Evolutionary conservation across 768 basidiomycete species (phyloP).

Genomic region (Boletales sp.): DNA sequence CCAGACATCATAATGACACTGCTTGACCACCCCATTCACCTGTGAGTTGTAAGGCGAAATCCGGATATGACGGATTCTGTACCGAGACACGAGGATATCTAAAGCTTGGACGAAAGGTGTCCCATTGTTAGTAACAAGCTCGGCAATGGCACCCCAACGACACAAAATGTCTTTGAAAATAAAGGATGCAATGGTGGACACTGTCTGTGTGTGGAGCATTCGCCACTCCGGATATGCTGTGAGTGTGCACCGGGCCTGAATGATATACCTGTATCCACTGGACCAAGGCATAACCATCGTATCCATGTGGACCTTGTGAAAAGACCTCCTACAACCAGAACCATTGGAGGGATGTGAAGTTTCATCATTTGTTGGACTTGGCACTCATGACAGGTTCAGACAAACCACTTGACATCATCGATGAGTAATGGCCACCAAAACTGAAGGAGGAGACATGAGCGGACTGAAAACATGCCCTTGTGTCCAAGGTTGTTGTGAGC

Average conservation of each 20-base stretch:
- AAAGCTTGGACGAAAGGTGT: constrained; percentile 26
- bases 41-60: constrained; percentile 42
- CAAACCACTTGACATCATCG: constrained; percentile 22
- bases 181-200: not conserved
- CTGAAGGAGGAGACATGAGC: not conserved
- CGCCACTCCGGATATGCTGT: constrained; percentile 19
- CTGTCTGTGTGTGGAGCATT: constrained; percentile 28
- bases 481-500: not conserved
- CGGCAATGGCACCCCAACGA: constrained; percentile 35
- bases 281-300: not conserved
- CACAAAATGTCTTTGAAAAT: constrained; percentile 22
- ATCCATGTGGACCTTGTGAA: constrained; percentile 5
- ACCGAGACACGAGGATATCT: constrained; percentile 20
- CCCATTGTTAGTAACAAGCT: constrained; percentile 45
- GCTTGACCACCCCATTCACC: no score
- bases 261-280: constrained; percentile 11
- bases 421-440: not conserved
- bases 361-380: constrained; percentile 24
- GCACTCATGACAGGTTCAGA: constrained; percentile 35
- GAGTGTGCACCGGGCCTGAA: not conserved
- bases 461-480: not conserved
- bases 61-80: constrained; percentile 35
- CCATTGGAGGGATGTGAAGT: constrained; percentile 9
- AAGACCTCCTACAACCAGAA: constrained; percentile 1
- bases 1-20: no score